Conservation (phyloP, 352 stramenopile genomes). For the Phytophthora syringae region DNA sequence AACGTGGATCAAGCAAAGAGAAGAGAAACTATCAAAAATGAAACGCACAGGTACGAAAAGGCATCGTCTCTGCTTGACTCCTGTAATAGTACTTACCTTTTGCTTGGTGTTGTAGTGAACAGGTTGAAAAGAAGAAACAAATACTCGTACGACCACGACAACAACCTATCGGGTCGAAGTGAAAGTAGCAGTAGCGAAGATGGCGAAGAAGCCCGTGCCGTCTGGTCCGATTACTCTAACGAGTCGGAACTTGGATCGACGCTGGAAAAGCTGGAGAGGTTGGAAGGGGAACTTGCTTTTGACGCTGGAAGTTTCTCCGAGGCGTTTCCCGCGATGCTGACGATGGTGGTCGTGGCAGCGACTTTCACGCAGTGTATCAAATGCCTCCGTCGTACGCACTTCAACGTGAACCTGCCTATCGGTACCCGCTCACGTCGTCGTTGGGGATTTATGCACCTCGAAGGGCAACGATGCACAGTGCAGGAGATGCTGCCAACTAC, state of each 20-base stretch:
- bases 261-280: slow-evolving; percentile 25
- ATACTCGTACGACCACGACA: background rate
- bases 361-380: slow-evolving; percentile 16
- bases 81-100: background rate
- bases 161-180: slow-evolving; percentile 20
- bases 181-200: slow-evolving; percentile 23
- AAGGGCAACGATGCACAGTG: slow-evolving; percentile 2
- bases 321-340: background rate
- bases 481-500: slow-evolving; percentile 4
- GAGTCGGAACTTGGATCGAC: slow-evolving; percentile 27
- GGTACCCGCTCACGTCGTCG: slow-evolving; percentile 23
- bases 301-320: slow-evolving; percentile 17
- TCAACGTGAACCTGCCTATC: slow-evolving; percentile 18
- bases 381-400: slow-evolving; percentile 14
- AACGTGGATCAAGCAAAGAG: slow-evolving; percentile 52
- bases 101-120: slow-evolving; percentile 18
- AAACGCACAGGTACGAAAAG: slow-evolving; percentile 25
- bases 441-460: slow-evolving; percentile 7
- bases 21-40: slow-evolving; percentile 56
- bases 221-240: slow-evolving; percentile 32
- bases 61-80: background rate
- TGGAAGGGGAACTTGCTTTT: slow-evolving; percentile 30
- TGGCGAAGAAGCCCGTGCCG: slow-evolving; percentile 1
- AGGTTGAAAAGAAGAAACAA: slow-evolving; percentile 1
- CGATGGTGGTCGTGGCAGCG: background rate